These are phyloP conservation scores for Metschnikowia reukaufii DNA, from an alignment of 805 yeast genomes.

Conservation along the genomic window DNA sequence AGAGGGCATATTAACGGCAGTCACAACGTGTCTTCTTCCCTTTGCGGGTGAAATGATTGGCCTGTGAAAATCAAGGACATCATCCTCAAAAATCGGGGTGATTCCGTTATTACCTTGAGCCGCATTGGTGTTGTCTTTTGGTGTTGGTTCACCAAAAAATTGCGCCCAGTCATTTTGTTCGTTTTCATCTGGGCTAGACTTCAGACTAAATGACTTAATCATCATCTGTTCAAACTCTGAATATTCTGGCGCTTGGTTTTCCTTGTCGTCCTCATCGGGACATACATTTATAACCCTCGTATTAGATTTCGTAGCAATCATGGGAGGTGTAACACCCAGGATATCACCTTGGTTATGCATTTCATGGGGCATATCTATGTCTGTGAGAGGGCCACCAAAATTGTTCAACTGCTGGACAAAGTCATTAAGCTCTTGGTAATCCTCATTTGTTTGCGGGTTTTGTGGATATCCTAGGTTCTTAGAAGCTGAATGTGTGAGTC, in stretches of 20 bases:
- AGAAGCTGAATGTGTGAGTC: slow-evolving; percentile 7
- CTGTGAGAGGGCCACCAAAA: slow-evolving; percentile 48
- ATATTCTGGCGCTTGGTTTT: slow-evolving; percentile 25
- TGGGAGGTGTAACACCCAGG: slow-evolving; percentile 42
- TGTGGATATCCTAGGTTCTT: slow-evolving; percentile 13
- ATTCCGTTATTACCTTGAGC: slow-evolving; percentile 16
- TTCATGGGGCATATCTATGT: slow-evolving; percentile 40
- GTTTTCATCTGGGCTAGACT: slow-evolving; percentile 39
- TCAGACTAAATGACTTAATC: slow-evolving; percentile 26
- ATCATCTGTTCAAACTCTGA: slow-evolving; percentile 28
- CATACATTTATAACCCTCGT: slow-evolving; percentile 55
- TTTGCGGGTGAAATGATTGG: slow-evolving; percentile 29
- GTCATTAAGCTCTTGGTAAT: slow-evolving; percentile 39
- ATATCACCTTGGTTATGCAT: slow-evolving; percentile 9
- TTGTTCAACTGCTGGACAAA: slow-evolving; percentile 38
- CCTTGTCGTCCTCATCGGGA: slow-evolving; percentile 35
- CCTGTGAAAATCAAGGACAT: slow-evolving; percentile 32
- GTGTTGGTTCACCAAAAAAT: slow-evolving; percentile 43
- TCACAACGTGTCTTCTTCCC: slow-evolving; percentile 21
- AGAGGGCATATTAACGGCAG: slow-evolving; percentile 39
- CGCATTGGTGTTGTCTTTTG: slow-evolving; percentile 29
- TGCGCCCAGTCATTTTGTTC: slow-evolving; percentile 45
- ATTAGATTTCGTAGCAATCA: slow-evolving; percentile 55
- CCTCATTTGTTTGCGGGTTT: slow-evolving; percentile 14
- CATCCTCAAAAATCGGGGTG: slow-evolving; percentile 23